Percentiles rank a stretch among this genome's conserved stretches.
Evolutionary conservation across 495 filamentous ascomycete genomes (phyloP).

Genomic region (Aspergillus cristatus): DNA sequence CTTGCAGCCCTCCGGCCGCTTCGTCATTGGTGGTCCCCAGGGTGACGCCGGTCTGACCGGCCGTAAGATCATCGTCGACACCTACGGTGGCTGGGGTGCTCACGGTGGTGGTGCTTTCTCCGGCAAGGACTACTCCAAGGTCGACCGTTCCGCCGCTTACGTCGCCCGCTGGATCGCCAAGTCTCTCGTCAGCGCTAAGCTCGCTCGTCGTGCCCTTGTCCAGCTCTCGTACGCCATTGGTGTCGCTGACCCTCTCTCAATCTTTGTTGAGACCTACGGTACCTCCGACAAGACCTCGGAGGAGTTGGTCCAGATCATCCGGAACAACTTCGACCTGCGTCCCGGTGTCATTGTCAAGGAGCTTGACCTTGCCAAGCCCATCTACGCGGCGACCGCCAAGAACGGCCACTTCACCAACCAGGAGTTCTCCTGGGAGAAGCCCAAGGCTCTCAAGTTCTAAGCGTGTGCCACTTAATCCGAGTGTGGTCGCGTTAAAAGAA

Average conservation of each 20-base stretch:
- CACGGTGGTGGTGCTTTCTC: constrained; percentile 99
- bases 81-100: constrained; percentile 99
- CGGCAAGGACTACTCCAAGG: constrained; percentile 99
- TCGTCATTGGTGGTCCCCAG: constrained; percentile 98
- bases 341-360: constrained; percentile 98
- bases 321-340: constrained; percentile 90
- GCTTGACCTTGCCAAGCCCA: constrained; percentile 87
- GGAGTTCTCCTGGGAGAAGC: constrained; percentile 95
- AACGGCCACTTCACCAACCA: constrained; percentile 99
- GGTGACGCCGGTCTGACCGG: constrained; percentile 98
- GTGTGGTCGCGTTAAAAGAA: constrained; percentile 4
- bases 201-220: constrained; percentile 84
- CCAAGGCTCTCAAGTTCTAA: constrained; percentile 87
- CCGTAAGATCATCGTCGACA: constrained; percentile 99
- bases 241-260: constrained; percentile 91
- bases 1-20: constrained; percentile 95
- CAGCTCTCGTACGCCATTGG: constrained; percentile 99
- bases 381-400: constrained; percentile 98
- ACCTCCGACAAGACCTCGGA: constrained; percentile 75
- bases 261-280: constrained; percentile 54
- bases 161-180: constrained; percentile 97
- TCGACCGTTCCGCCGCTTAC: constrained; percentile 97
- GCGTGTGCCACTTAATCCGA: constrained; percentile 13
- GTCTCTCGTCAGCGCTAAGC: constrained; percentile 81
- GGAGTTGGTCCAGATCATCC: constrained; percentile 89